Conservation (phyloP, 1,284 basidiomycete species). For the Xerocomus nothofagi region DNA sequence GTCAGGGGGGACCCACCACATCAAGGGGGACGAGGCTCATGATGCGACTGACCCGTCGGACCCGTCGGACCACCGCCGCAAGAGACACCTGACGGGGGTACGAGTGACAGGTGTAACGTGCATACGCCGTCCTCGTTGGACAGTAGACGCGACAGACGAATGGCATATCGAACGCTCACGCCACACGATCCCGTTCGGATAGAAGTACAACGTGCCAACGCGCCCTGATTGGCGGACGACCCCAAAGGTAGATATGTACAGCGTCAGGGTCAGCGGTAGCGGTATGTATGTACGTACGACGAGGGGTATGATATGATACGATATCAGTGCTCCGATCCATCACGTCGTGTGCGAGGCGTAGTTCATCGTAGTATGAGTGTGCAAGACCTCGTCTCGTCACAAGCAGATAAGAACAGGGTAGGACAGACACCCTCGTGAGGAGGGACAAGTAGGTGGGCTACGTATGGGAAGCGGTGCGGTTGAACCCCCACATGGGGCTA, state of each 20-base stretch:
- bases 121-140: neutral
- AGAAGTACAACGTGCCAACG: neutral
- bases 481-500: slow-evolving; percentile 36
- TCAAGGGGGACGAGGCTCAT: too few relatives aligned
- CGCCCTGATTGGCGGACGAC: neutral
- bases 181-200: too few relatives aligned
- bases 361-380: slow-evolving; percentile 5
- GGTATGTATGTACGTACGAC: slow-evolving; percentile 9
- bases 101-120: too few relatives aligned
- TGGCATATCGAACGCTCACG: too few relatives aligned
- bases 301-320: slow-evolving; percentile 12
- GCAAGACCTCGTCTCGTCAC: slow-evolving; percentile 2
- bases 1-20: too few relatives aligned
- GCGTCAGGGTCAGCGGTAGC: slow-evolving; percentile 6
- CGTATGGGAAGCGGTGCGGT: neutral
- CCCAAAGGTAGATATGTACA: slow-evolving; percentile 9
- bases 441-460: neutral
- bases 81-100: too few relatives aligned
- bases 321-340: slow-evolving; percentile 8
- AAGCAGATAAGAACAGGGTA: slow-evolving; percentile 11
- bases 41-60: too few relatives aligned
- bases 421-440: neutral
- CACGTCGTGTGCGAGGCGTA: neutral
- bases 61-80: too few relatives aligned
- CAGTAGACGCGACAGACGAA: too few relatives aligned